Evolutionary conservation across 2,329 filamentous ascomycete species (phyloP).

Genomic region (Hirsutella rhossiliensis): DNA sequence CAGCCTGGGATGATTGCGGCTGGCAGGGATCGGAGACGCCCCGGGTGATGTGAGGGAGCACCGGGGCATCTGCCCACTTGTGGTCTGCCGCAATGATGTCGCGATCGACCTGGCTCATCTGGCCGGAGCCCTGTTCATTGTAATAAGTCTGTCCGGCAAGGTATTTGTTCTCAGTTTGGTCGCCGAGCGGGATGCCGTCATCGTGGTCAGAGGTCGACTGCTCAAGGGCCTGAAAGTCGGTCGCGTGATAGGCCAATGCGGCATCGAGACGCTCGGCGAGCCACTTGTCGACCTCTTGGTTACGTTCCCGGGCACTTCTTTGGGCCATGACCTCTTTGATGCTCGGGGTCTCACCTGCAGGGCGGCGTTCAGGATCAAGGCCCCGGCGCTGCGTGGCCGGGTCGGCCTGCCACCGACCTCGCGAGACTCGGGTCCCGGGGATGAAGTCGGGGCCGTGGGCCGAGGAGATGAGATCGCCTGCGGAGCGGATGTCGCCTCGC

Average conservation of each 20-base stretch:
- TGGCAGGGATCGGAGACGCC: slow-evolving; percentile 23
- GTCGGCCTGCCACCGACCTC: slow-evolving; percentile 29
- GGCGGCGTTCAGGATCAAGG: slow-evolving; percentile 33
- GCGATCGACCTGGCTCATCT: slow-evolving; percentile 32
- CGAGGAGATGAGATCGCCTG: slow-evolving; percentile 26
- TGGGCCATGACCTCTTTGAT: slow-evolving; percentile 34
- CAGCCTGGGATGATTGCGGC: slow-evolving; percentile 38
- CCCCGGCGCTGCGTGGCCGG: slow-evolving; percentile 29
- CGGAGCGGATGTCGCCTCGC: slow-evolving; percentile 21
- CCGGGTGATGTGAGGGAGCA: slow-evolving; percentile 30
- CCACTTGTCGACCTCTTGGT: slow-evolving; percentile 39
- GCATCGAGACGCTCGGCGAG: slow-evolving; percentile 23
- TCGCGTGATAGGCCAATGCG: slow-evolving; percentile 13
- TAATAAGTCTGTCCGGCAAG: slow-evolving; percentile 39
- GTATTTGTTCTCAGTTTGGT: slow-evolving; percentile 37
- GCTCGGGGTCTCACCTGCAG: slow-evolving; percentile 30
- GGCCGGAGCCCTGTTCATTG: slow-evolving; percentile 24
- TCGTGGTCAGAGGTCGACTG: slow-evolving; percentile 17
- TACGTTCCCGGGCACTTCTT: slow-evolving; percentile 32
- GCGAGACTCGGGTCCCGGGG: slow-evolving; percentile 20
- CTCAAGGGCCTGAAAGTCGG: slow-evolving; percentile 11
- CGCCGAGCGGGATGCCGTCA: slow-evolving; percentile 31
- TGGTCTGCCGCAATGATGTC: slow-evolving; percentile 35
- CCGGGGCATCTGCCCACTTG: slow-evolving; percentile 37
- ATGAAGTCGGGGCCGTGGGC: slow-evolving; percentile 9